These are phyloP conservation scores for Trametes cubensis DNA, from an alignment of 768 basidiomycete genomes.

Conservation along the genomic window DNA sequence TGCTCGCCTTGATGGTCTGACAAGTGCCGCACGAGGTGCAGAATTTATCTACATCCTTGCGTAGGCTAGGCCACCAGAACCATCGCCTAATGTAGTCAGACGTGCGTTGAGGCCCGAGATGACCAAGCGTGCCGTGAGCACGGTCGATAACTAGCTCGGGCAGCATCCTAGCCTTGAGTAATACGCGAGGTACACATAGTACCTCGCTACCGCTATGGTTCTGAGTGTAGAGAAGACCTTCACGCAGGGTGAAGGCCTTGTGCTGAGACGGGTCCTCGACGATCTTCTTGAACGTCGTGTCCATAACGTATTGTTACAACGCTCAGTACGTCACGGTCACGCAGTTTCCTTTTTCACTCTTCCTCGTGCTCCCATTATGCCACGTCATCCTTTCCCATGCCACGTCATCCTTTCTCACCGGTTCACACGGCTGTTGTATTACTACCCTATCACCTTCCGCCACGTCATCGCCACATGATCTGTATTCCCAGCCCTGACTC, in stretches of 20 bases:
- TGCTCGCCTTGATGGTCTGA: background rate
- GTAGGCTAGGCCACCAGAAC: background rate
- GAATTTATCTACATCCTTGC: background rate
- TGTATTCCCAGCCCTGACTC: too few species aligned
- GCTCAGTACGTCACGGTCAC: too few species aligned
- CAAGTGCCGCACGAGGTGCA: background rate
- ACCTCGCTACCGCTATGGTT: background rate
- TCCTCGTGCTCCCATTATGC: too few species aligned
- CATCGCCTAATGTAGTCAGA: background rate
- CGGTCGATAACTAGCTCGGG: background rate
- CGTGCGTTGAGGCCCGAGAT: background rate
- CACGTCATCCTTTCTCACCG: too few species aligned
- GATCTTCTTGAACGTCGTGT: background rate
- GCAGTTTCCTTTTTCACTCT: too few species aligned
- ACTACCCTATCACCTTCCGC: too few species aligned
- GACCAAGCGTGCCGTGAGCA: background rate
- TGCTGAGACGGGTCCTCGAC: background rate
- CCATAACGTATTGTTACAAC: too few species aligned
- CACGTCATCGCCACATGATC: too few species aligned
- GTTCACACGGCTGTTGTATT: too few species aligned
- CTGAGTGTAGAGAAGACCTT: background rate
- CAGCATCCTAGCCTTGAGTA: background rate
- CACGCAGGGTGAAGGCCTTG: background rate
- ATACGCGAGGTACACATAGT: background rate
- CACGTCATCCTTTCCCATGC: too few species aligned